Evolutionary conservation across 176 grass and related monocot genomes (phyloP), one percentile per base, ranked within the genome.

Genomic region (Alloteropsis semialata): DNA sequence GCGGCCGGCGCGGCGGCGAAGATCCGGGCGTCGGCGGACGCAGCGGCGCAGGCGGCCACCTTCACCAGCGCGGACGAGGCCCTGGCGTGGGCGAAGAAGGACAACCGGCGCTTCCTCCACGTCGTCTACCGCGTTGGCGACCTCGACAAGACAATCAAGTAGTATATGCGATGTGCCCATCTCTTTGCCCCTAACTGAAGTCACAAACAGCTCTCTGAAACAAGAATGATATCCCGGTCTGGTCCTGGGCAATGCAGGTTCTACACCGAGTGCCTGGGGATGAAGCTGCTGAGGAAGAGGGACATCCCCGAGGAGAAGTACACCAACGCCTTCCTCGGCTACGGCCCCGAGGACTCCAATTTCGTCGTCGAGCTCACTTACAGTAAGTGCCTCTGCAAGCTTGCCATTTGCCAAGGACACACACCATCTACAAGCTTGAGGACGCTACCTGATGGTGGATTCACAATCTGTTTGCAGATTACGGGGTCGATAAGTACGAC

Each of bases 81-180:
- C 10, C 59, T 94, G 21, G 77, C 91, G 57, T 97, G 94, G 94
- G 87, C 84, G 3, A 94, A 94, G 69, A 90, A 82, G 54, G 94
- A 97, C 85, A 92, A 92, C 60, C 56, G 90, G 21, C 86, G 90
- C 43, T 77, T 97, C 42, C 90, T 97, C 77, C 94, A 97, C 81
- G 94, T 90, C 82, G 92, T 97, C 81, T 97, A 97, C 78, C 89
- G 85, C 69, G 92, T 94, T 68, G 94, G 94, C 56, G 92, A 97
- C 71, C 57, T 97, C 53, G 90, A 97, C 50, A 94, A 39, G 37
- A 97, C 94, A 25, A 92, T 97, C 76, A 97, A 90, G 94, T 97
- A 83, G 19, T 37, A 68, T 1, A 39, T 8, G 5, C n/a, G n/a
- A n/a, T 64, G 0, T 21, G n/a, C 6, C 37, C 22, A 8, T 72